Evolutionary conservation across 805 yeast species (phyloP), one percentile per base, ranked within the genome.

Genomic region (Monosporozyma servazzii): DNA sequence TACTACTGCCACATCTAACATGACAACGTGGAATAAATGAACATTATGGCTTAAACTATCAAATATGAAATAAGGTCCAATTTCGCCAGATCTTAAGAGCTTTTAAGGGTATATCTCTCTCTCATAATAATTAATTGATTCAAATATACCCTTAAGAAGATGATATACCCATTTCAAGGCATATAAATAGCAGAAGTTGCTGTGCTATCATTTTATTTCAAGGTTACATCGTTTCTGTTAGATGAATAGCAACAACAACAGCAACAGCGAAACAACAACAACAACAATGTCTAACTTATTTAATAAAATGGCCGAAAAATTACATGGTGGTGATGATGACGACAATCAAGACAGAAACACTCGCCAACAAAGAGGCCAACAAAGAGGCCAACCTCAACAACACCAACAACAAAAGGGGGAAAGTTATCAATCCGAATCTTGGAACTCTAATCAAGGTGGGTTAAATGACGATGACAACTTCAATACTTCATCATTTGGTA

Each of bases 241-340:
- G 23, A 20, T 10, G 5, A 41, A 9, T 17, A 20, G 21, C 15
- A 8, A 21, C 29, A 21, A 21, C 23, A 5, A 10, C 9, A 37
- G 18, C 33, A 48, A 46, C 13, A 33, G 15, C n/a, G 3, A 41
- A 25, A 13, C 44, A 41, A 18, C 21, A 7, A 39, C 11, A 39
- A 39, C 25, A 39, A 18, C 42, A 44, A 66, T 66, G 70, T 64
- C 70, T 30, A 64, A 65, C 47, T 49, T 65, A 53, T 45, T 66
- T 37, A 65, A 65, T 57, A 66, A 65, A 48, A 53, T 66, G 20
- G 52, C 65, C 27, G 70, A 65, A 41, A 65, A 66, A 45, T 49
- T 65, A 43, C 60, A 63, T 43, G 62, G 64, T 23, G 57, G 58
- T 47, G 58, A 58, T 42, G 50, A 58, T 33, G 53, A 25, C 27